Percentiles rank a stretch among this genome's conserved stretches.
These are phyloP conservation scores for Trichosporon faecale DNA, from an alignment of 1,284 basidiomycete species.

Conservation along the genomic window DNA sequence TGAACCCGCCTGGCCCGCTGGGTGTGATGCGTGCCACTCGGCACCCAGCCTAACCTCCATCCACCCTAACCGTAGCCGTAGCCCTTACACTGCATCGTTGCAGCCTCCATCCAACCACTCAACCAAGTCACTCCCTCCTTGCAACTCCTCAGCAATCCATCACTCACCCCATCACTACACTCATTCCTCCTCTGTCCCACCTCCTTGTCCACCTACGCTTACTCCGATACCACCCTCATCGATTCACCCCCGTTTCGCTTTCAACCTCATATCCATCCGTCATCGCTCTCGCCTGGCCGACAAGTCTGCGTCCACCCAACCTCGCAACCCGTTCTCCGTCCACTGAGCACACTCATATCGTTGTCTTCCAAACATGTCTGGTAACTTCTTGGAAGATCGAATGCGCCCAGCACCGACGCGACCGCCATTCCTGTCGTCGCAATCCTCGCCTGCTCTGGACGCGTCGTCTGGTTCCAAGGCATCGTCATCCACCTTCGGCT, in stretches of 20 bases:
- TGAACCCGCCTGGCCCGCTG: background rate
- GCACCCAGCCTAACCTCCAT: conserved; percentile 4
- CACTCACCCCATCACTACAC: background rate
- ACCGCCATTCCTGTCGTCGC: background rate
- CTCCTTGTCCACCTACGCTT: background rate
- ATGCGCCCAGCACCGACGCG: background rate
- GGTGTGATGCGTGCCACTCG: background rate
- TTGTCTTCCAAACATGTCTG: conserved; percentile 1
- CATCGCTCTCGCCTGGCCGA: background rate
- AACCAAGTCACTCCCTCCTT: background rate
- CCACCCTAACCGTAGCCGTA: conserved; percentile 2
- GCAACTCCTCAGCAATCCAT: background rate
- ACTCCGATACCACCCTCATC: background rate
- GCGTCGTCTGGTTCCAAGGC: background rate
- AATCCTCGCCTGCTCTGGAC: background rate
- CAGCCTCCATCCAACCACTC: background rate
- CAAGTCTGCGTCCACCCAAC: background rate
- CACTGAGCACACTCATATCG: background rate
- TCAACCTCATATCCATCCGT: background rate
- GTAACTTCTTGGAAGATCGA: conserved; percentile 2
- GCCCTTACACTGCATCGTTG: background rate
- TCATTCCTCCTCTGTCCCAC: background rate
- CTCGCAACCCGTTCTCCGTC: background rate
- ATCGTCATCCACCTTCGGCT: conserved; percentile 15
- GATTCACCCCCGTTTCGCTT: conserved; percentile 3